Percentiles rank a stretch among this genome's conserved stretches.
Evolutionary conservation across 768 basidiomycete species (phyloP).

Genomic region (Leccinum variicolor): DNA sequence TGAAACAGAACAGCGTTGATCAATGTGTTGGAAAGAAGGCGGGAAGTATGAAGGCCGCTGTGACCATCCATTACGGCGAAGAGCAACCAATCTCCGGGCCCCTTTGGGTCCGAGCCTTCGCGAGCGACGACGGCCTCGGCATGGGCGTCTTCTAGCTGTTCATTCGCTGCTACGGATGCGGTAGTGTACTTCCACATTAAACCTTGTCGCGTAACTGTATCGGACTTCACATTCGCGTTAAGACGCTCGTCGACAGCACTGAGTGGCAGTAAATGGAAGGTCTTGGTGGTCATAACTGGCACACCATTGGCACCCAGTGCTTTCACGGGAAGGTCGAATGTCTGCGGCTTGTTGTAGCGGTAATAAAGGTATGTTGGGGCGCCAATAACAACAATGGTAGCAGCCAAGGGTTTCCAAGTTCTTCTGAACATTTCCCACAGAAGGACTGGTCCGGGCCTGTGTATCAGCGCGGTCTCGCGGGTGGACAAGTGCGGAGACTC

Average conservation of each 20-base stretch:
- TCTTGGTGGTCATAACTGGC: constrained; percentile 47
- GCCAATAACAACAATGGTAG: constrained; percentile 50
- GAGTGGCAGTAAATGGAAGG: constrained; percentile 55
- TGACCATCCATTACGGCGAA: constrained; percentile 94
- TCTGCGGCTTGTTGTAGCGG: constrained; percentile 41
- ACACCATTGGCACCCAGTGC: constrained; percentile 57
- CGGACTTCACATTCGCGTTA: constrained; percentile 46
- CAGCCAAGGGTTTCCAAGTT: constrained; percentile 66
- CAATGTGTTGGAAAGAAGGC: constrained; percentile 76
- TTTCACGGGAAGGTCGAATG: constrained; percentile 59
- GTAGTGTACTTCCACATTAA: constrained; percentile 75
- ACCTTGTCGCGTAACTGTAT: constrained; percentile 49
- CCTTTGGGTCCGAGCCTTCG: constrained; percentile 55
- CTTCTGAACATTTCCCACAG: constrained; percentile 50
- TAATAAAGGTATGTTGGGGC: constrained; percentile 61
- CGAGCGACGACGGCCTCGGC: constrained; percentile 65
- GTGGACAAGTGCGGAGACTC: neutral
- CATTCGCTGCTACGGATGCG: constrained; percentile 78
- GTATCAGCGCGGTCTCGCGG: neutral
- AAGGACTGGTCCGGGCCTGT: neutral
- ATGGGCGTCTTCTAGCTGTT: constrained; percentile 89
- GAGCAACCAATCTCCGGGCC: constrained; percentile 73
- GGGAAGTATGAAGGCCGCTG: constrained; percentile 78
- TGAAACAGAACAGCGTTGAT: constrained; percentile 83
- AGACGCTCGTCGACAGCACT: constrained; percentile 55